phyloP scores from a whole-genome alignment of 2,329 filamentous ascomycete species.

The Xenosphaeropsis pyriputrescens region DNA sequence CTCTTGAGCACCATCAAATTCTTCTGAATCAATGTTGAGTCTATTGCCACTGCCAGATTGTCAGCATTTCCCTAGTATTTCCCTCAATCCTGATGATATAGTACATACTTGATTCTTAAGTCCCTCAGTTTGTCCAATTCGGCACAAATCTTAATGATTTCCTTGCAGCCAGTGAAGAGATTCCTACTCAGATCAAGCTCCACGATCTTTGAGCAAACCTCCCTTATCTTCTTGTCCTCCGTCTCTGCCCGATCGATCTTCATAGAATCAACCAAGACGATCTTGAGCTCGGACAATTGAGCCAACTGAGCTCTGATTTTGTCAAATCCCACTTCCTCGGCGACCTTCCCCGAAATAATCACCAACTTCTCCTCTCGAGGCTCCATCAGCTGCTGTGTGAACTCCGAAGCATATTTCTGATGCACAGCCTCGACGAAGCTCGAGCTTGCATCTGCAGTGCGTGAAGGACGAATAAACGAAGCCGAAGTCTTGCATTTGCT shows the following conservation, averaged over 20 bases:
- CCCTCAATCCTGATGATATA: background rate
- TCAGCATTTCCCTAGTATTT: background rate
- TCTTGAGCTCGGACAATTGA: constrained; percentile 60
- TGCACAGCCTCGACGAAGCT: constrained; percentile 69
- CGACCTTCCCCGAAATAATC: constrained; percentile 64
- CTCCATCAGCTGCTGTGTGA: constrained; percentile 15
- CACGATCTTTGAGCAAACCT: constrained; percentile 49
- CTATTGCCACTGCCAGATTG: constrained; percentile 52
- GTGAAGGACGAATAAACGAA: constrained; percentile 73
- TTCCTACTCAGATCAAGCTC: constrained; percentile 83
- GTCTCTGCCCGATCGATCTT: constrained; percentile 33
- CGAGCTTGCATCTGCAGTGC: constrained; percentile 50
- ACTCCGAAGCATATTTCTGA: constrained; percentile 67
- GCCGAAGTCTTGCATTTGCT: constrained; percentile 54
- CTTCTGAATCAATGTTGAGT: constrained; percentile 32
- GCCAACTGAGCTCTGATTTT: constrained; percentile 76
- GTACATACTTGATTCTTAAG: constrained; percentile 55
- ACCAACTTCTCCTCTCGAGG: constrained; percentile 34
- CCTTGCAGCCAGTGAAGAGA: constrained; percentile 51
- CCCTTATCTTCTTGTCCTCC: constrained; percentile 24
- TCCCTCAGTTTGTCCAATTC: constrained; percentile 51
- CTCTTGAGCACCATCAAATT: constrained; percentile 19
- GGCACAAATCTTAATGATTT: constrained; percentile 56
- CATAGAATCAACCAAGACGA: constrained; percentile 70
- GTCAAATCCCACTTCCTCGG: constrained; percentile 89